Conservation (phyloP, 2,329 filamentous ascomycete species). For the Trichothecium roseum region DNA sequence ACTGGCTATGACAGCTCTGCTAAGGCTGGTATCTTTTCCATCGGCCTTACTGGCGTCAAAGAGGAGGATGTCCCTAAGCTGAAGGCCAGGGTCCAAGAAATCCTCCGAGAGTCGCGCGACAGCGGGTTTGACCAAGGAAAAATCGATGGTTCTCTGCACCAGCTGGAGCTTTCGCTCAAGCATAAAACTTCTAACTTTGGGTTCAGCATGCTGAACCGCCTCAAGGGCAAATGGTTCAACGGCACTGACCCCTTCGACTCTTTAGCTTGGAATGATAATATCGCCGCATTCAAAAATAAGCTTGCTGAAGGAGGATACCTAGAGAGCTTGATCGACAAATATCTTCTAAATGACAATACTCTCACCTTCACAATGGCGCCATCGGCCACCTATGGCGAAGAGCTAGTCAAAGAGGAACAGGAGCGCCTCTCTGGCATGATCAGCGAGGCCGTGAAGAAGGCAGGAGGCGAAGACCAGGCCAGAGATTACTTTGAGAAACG, state of each 20-base stretch:
- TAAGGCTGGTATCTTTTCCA: constrained; percentile 72
- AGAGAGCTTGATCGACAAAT: constrained; percentile 78
- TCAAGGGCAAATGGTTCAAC: constrained; percentile 92
- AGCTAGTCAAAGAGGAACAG: constrained; percentile 68
- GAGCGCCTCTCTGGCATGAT: constrained; percentile 67
- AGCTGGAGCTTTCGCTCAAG: constrained; percentile 84
- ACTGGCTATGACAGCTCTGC: constrained; percentile 79
- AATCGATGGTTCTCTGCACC: constrained; percentile 87
- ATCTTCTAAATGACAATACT: constrained; percentile 76
- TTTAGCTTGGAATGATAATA: constrained; percentile 83
- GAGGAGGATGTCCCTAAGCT: constrained; percentile 69
- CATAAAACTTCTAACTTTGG: constrained; percentile 96
- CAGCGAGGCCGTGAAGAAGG: constrained; percentile 53
- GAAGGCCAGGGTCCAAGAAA: constrained; percentile 61
- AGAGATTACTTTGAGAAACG: constrained; percentile 62
- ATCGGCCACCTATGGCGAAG: constrained; percentile 61
- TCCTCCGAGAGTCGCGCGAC: constrained; percentile 57
- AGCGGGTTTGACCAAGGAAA: constrained; percentile 84
- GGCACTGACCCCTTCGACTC: constrained; percentile 87
- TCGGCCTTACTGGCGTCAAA: constrained; percentile 84
- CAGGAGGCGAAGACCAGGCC: constrained; percentile 62
- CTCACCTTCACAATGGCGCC: constrained; percentile 93
- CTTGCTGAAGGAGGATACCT: constrained; percentile 71
- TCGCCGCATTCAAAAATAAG: constrained; percentile 69
- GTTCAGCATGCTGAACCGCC: constrained; percentile 76